Evolutionary conservation across 768 basidiomycete species (phyloP).

Genomic region (Kwoniella dendrophila): DNA sequence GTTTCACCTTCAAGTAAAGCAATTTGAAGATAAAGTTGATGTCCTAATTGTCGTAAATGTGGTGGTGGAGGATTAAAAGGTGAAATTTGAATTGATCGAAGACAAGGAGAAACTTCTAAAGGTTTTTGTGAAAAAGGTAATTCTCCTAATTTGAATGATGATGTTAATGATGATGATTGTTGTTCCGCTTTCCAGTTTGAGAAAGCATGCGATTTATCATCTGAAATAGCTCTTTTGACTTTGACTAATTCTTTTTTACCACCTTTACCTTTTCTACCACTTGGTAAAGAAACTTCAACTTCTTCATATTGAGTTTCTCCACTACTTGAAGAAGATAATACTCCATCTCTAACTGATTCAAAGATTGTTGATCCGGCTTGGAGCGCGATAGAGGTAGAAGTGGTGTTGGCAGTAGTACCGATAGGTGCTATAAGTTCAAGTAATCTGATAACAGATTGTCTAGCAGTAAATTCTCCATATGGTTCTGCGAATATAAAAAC

Average conservation of each 20-base stretch:
- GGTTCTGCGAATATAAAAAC: conserved; percentile 48
- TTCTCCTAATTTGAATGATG: conserved; percentile 28
- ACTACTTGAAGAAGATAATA: conserved; percentile 20
- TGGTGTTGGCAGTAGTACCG: conserved; percentile 42
- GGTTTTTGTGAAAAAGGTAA: conserved; percentile 43
- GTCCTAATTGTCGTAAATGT: conserved; percentile 57
- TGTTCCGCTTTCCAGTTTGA: conserved; percentile 50
- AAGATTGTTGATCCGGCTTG: conserved; percentile 52
- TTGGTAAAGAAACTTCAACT: conserved; percentile 40
- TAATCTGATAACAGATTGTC: conserved; percentile 57
- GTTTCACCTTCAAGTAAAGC: conserved; percentile 58
- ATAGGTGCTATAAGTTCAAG: conserved; percentile 51
- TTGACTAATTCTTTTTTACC: conserved; percentile 48
- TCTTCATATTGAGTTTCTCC: conserved; percentile 36
- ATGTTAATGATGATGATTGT: conserved; percentile 14
- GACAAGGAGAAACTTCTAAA: conserved; percentile 40
- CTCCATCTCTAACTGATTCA: conserved; percentile 56
- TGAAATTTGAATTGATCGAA: conserved; percentile 56
- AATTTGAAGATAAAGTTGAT: conserved; percentile 58
- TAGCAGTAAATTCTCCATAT: conserved; percentile 56
- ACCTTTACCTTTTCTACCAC: conserved; percentile 50
- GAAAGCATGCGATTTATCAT: conserved; percentile 41
- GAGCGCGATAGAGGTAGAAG: conserved; percentile 45
- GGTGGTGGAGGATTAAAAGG: conserved; percentile 60
- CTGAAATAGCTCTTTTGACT: conserved; percentile 33